Conservation (phyloP, 2,329 filamentous ascomycete genomes). For the Arthrobotrys megalospora region DNA sequence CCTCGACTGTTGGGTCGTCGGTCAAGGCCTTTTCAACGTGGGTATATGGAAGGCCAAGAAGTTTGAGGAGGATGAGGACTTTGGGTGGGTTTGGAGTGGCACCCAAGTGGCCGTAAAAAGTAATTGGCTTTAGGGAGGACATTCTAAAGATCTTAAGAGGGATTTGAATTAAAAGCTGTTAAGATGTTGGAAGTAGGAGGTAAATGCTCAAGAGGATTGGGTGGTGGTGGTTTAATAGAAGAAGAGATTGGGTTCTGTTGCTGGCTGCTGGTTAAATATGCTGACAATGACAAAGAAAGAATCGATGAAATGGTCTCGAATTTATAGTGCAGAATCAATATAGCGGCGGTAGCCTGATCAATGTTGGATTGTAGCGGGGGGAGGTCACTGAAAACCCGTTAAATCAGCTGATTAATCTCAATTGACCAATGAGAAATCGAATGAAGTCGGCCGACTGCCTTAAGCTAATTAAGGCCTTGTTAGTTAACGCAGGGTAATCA, state of each 20-base stretch:
- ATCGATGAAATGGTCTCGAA: too few relatives aligned
- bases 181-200: neutral
- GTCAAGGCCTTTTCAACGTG: slow-evolving; percentile 32
- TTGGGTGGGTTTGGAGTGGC: slow-evolving; percentile 64
- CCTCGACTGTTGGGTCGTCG: slow-evolving; percentile 44
- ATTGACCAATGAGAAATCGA: too few relatives aligned
- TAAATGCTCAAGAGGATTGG: too few relatives aligned
- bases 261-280: too few relatives aligned
- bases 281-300: too few relatives aligned
- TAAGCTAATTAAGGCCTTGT: too few relatives aligned
- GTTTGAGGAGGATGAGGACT: slow-evolving; percentile 63
- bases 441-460: neutral
- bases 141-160: slow-evolving; percentile 23
- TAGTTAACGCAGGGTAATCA: too few relatives aligned
- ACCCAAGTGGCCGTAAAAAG: slow-evolving; percentile 59
- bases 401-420: slow-evolving; percentile 1
- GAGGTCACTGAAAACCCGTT: neutral
- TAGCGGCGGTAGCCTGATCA: neutral
- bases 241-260: too few relatives aligned
- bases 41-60: slow-evolving; percentile 61
- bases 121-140: slow-evolving; percentile 62
- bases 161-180: neutral
- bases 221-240: too few relatives aligned
- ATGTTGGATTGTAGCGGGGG: neutral
- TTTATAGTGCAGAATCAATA: neutral